These are phyloP conservation scores for Xanthoconium purpureum DNA, from an alignment of 768 basidiomycete genomes.

Conservation along the genomic window DNA sequence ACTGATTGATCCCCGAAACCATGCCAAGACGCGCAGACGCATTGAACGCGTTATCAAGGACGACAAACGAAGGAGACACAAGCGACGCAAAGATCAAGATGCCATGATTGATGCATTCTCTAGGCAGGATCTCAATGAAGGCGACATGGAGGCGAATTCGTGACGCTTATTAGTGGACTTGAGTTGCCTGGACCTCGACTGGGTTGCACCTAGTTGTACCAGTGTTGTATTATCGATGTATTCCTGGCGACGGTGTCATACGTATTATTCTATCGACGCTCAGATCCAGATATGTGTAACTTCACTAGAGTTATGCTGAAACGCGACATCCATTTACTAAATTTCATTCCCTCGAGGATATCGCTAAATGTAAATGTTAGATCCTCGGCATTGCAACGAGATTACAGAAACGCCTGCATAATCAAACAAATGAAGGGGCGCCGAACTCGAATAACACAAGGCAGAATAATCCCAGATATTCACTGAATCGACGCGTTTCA, in stretches of 20 bases:
- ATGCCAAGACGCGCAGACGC: slow-evolving; percentile 62
- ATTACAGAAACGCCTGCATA: background rate
- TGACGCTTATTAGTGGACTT: slow-evolving; percentile 17
- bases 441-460: background rate
- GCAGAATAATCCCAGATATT: slow-evolving; percentile 8
- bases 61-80: slow-evolving; percentile 76
- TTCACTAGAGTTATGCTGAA: slow-evolving; percentile 6
- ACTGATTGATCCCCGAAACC: slow-evolving; percentile 62
- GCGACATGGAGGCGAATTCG: slow-evolving; percentile 24
- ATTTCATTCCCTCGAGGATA: background rate
- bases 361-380: background rate
- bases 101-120: slow-evolving; percentile 79
- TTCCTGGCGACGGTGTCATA: slow-evolving; percentile 9
- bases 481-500: background rate
- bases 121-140: slow-evolving; percentile 40
- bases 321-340: background rate
- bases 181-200: slow-evolving; percentile 6
- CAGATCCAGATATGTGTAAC: slow-evolving; percentile 1
- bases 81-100: slow-evolving; percentile 80
- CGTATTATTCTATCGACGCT: background rate
- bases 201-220: slow-evolving; percentile 6
- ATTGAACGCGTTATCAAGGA: slow-evolving; percentile 84
- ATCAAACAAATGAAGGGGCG: slow-evolving; percentile 8
- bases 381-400: background rate
- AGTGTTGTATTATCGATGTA: slow-evolving; percentile 24